phyloP scores from a whole-genome alignment of 2,329 filamentous ascomycete species.

The Fonsecaea pugnacius region DNA sequence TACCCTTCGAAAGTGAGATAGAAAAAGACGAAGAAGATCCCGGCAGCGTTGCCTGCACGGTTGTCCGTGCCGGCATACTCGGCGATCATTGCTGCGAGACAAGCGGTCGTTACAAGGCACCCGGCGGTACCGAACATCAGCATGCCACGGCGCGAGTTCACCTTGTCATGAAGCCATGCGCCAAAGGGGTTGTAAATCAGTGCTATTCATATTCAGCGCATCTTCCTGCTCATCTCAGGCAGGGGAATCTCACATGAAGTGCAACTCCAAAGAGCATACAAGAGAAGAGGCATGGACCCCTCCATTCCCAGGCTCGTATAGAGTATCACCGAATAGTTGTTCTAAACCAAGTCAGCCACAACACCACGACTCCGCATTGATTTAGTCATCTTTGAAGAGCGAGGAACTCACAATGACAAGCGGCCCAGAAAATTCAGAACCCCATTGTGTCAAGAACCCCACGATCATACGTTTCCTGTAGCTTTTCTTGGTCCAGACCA shows the following conservation, averaged over 20 bases:
- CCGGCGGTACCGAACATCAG: slow-evolving; percentile 49
- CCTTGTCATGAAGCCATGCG: slow-evolving; percentile 46
- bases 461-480: slow-evolving; percentile 59
- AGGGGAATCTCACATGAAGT: background rate
- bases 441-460: slow-evolving; percentile 59
- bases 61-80: slow-evolving; percentile 43
- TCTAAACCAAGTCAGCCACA: slow-evolving; percentile 16
- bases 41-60: slow-evolving; percentile 43
- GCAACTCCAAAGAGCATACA: slow-evolving; percentile 49
- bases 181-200: slow-evolving; percentile 49
- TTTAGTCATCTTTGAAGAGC: slow-evolving; percentile 35
- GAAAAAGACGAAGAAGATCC: slow-evolving; percentile 49
- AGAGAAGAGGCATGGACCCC: slow-evolving; percentile 49
- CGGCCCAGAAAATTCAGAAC: slow-evolving; percentile 58
- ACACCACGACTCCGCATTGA: slow-evolving; percentile 24
- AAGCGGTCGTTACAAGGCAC: slow-evolving; percentile 46
- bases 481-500: slow-evolving; percentile 53
- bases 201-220: slow-evolving; percentile 18
- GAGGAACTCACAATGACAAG: slow-evolving; percentile 53
- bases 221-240: no score
- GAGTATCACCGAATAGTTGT: slow-evolving; percentile 51
- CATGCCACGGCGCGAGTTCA: slow-evolving; percentile 50
- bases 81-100: slow-evolving; percentile 45
- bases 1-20: slow-evolving; percentile 55
- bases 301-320: slow-evolving; percentile 45